Conservation (phyloP, 371 early-diverging fungal species). For the Syncephalastrum sp. region DNA sequence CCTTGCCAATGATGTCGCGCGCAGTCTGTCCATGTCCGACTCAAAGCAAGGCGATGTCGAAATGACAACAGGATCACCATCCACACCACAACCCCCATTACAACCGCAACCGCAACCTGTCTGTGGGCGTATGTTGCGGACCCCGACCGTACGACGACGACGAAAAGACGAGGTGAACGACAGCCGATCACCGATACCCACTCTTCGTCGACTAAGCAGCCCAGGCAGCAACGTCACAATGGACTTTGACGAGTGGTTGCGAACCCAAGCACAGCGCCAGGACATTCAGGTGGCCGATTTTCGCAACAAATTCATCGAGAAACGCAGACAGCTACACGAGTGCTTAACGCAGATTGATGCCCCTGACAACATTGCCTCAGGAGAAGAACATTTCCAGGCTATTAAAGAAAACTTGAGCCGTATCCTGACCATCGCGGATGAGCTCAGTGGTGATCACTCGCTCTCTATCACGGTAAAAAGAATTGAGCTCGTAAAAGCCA, state of each 20-base stretch:
- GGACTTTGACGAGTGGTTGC: constrained; percentile 22
- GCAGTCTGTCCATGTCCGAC: constrained; percentile 35
- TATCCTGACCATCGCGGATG: constrained; percentile 33
- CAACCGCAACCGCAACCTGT: background rate
- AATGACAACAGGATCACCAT: constrained; percentile 10
- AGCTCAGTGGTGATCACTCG: constrained; percentile 36
- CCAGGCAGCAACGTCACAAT: constrained; percentile 3
- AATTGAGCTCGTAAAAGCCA: background rate
- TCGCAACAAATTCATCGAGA: constrained; percentile 15
- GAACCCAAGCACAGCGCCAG: constrained; percentile 19
- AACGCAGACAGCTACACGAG: constrained; percentile 26
- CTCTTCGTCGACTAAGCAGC: background rate
- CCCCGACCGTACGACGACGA: background rate
- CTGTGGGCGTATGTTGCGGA: background rate
- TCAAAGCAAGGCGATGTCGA: constrained; percentile 12
- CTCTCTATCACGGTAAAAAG: constrained; percentile 27
- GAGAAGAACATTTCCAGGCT: constrained; percentile 22
- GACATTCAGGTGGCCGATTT: constrained; percentile 13
- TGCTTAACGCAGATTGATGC: constrained; percentile 18
- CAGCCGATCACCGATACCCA: constrained; percentile 2
- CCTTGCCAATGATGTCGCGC: constrained; percentile 47
- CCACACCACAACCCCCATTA: constrained; percentile 7
- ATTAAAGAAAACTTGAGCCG: constrained; percentile 25
- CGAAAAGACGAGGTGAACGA: background rate
- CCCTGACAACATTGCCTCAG: constrained; percentile 17